phyloP scores from a whole-genome alignment of 129 eudicot species.

The Sambucus nigra region DNA sequence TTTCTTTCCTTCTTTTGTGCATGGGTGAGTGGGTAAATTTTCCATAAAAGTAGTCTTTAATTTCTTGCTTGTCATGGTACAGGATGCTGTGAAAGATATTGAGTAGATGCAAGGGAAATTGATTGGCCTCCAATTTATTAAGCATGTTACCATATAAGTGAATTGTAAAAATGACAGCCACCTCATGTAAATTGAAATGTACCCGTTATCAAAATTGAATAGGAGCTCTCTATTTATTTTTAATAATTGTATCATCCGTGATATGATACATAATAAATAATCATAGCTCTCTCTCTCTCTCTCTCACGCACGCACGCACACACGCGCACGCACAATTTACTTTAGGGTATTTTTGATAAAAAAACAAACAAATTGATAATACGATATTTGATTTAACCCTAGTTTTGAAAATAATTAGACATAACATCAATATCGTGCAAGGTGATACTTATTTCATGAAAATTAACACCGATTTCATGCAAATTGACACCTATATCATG shows the following conservation, averaged over 20 bases:
- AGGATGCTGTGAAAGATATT: constrained; percentile 92
- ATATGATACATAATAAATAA: not conserved
- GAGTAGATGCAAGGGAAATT: constrained; percentile 29
- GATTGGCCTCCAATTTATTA: not conserved
- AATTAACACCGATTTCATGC: no score
- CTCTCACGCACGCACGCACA: not conserved
- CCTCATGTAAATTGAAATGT: constrained; percentile 18
- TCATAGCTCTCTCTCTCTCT: not conserved
- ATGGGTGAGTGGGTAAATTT: not conserved
- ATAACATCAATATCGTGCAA: no score
- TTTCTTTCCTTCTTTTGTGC: no score
- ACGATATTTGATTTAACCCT: no score
- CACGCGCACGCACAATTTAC: no score
- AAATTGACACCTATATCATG: no score
- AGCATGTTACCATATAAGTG: not conserved
- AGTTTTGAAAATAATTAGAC: no score
- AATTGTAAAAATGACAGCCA: not conserved
- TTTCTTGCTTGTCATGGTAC: constrained; percentile 18
- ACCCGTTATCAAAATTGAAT: not conserved
- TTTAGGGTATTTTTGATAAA: no score
- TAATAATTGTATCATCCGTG: not conserved
- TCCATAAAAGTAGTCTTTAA: no score
- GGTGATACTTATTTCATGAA: no score
- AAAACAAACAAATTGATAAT: no score
- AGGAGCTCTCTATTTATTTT: not conserved